phyloP scores from a whole-genome alignment of 2,329 filamentous ascomycete species.

The Cladosporium phlei region DNA sequence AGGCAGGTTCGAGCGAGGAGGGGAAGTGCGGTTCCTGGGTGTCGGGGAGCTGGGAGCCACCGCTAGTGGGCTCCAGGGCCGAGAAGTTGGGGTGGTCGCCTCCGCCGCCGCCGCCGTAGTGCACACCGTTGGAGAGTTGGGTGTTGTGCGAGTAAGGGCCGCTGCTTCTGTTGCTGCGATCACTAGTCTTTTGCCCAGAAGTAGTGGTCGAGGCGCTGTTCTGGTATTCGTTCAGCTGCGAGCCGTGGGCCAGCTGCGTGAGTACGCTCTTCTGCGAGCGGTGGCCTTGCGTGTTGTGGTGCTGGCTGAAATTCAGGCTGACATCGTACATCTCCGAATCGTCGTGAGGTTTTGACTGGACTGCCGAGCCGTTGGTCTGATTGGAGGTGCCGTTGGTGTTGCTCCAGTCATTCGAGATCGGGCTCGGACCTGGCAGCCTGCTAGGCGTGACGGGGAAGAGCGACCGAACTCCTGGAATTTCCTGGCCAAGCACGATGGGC shows the following conservation, averaged over 20 bases:
- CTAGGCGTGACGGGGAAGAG: conserved; percentile 43
- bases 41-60: conserved; percentile 59
- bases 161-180: conserved; percentile 42
- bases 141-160: conserved; percentile 61
- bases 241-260: conserved; percentile 55
- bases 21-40: conserved; percentile 52
- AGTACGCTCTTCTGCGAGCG: conserved; percentile 62
- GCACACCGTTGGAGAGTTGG: conserved; percentile 64
- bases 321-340: conserved; percentile 43
- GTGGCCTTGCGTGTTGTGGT: conserved; percentile 47
- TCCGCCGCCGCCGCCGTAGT: conserved; percentile 39
- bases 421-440: conserved; percentile 54
- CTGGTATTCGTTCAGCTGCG: conserved; percentile 57
- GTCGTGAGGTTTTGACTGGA: conserved; percentile 35
- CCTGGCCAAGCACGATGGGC: conserved; percentile 56
- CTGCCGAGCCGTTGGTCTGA: conserved; percentile 40
- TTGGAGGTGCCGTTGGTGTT: conserved; percentile 32
- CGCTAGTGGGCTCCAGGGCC: conserved; percentile 43
- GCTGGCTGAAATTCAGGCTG: conserved; percentile 31
- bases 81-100: conserved; percentile 53
- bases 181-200: conserved; percentile 72
- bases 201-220: conserved; percentile 90
- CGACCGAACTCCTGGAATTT: conserved; percentile 50
- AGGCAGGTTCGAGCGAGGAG: conserved; percentile 35
- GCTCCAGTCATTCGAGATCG: conserved; percentile 57